Percentiles rank a stretch among this genome's conserved stretches.
These are phyloP conservation scores for Tetrahymena elliotti DNA, from an alignment of 73 alveolate species.

Conservation along the genomic window DNA sequence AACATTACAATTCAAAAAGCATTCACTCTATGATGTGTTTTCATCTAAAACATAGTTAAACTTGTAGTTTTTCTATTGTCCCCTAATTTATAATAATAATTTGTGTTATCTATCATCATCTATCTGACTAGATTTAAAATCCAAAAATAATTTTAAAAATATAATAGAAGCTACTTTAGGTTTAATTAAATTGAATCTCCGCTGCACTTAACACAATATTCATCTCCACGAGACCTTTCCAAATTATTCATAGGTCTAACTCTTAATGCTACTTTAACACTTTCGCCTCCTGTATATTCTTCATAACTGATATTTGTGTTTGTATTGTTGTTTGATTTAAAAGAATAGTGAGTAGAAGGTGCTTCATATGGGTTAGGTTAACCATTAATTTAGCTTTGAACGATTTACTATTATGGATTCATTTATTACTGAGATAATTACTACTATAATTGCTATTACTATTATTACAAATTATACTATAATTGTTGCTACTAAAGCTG, in stretches of 20 bases:
- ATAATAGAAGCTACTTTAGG: slow-evolving; percentile 1
- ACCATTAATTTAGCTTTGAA: neutral
- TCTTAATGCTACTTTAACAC: slow-evolving; percentile 92
- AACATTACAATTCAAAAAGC: slow-evolving; percentile 72
- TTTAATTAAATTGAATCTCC: slow-evolving; percentile 22
- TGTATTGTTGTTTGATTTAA: neutral
- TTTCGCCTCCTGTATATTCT: slow-evolving; percentile 73
- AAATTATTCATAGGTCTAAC: slow-evolving; percentile 87
- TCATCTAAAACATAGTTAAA: slow-evolving; percentile 90
- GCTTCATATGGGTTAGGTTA: neutral
- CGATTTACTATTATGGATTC: neutral
- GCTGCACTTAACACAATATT: slow-evolving; percentile 67
- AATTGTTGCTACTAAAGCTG: neutral
- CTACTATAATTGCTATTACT: neutral
- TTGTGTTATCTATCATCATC: slow-evolving; percentile 11
- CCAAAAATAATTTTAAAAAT: too few species aligned
- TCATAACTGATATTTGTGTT: slow-evolving; percentile 2
- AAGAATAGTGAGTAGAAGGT: neutral
- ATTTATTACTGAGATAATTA: neutral
- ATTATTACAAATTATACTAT: neutral
- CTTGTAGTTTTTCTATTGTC: slow-evolving; percentile 72
- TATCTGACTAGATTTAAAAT: too few species aligned
- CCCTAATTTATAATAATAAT: slow-evolving; percentile 59
- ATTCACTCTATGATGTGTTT: slow-evolving; percentile 73
- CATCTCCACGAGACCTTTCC: slow-evolving; percentile 85